Evolutionary conservation across 768 basidiomycete genomes (phyloP), one percentile per base, ranked within the genome.

Genomic region (Pleurotus ostreatus): DNA sequence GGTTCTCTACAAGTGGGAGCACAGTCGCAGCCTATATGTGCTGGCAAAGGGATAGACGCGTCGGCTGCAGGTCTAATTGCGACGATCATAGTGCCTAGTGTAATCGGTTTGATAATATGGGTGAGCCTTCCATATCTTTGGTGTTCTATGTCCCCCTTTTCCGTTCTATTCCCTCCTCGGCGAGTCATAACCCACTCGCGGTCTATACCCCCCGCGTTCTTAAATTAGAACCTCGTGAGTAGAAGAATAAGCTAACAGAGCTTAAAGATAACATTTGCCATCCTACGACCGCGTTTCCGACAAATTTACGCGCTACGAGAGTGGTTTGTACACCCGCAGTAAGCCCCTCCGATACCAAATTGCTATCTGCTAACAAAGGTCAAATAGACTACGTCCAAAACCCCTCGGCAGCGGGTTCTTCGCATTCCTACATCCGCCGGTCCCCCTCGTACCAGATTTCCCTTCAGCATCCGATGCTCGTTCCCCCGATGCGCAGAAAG

Each of bases 261-360:
- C 49, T 51, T 44, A 4, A 59, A 90, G 89, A 66, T 85, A 46
- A 59, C 82, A 44, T 92, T 92, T 68, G 88, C 85, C 22, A 68
- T 85, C 46, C 59, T 89, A 18, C 77, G 89, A 40, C 88, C 89
- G 12, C 82, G 78, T 54, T 85, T 82, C 62, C 80, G 88, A 55
- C 85, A 89, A 71, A 65, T 92, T 12, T 92, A 90, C 61, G 85
- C 73, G 16, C 66, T 86, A 47, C 74, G 89, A 63, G 87, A 89
- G 65, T 92, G 89, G 89, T 92, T 92, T 66, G 78, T 85, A 13
- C 82, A 80, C 46, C 80, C 76, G 68, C 79, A 81, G 88, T 91
- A 65, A 70, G 85, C 41, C 41, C n/a, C n/a, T 16, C 15, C 20
- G 5, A 39, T 8, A 5, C 13, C 25, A 9, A 15, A 47, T 54